These are phyloP conservation scores for Rhododendron mucronatum DNA, from an alignment of 148 eudicot genomes.

Conservation along the genomic window DNA sequence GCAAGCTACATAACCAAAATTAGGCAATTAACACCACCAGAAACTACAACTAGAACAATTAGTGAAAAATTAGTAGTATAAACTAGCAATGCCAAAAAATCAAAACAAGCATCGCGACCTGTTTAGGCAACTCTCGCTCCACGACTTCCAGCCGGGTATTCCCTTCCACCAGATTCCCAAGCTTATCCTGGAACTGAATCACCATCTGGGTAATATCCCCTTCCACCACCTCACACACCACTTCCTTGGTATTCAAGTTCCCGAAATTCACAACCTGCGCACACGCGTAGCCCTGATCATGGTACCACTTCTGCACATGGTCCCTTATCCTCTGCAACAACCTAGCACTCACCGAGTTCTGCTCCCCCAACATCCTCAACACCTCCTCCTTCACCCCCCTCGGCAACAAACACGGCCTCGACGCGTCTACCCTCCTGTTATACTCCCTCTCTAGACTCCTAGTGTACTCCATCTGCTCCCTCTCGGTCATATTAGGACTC, in stretches of 20 bases:
- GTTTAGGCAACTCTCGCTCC: constrained; percentile 70
- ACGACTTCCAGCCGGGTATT: constrained; percentile 62
- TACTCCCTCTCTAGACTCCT: constrained; percentile 70
- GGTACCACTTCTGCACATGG: constrained; percentile 91
- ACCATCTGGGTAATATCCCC: constrained; percentile 87
- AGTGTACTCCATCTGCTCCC: constrained; percentile 60
- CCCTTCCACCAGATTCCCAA: constrained; percentile 94
- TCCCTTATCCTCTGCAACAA: constrained; percentile 79
- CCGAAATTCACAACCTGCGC: constrained; percentile 96
- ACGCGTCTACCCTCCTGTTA: constrained; percentile 56
- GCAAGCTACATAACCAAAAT: not conserved
- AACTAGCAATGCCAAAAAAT: not conserved
- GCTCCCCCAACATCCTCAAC: constrained; percentile 49
- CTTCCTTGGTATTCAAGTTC: constrained; percentile 82
- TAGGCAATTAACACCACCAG: not conserved
- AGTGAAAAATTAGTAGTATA: not conserved
- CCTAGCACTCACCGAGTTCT: constrained; percentile 73
- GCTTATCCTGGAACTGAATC: constrained; percentile 95
- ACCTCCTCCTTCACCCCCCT: constrained; percentile 49
- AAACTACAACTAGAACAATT: not conserved
- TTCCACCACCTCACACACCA: constrained; percentile 95
- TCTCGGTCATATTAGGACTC: constrained; percentile 81
- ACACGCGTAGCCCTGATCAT: constrained; percentile 83
- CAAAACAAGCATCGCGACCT: constrained; percentile 32
- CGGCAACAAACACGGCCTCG: constrained; percentile 80